Conservation (phyloP, 768 basidiomycete species). For the Pisolithus albus region DNA sequence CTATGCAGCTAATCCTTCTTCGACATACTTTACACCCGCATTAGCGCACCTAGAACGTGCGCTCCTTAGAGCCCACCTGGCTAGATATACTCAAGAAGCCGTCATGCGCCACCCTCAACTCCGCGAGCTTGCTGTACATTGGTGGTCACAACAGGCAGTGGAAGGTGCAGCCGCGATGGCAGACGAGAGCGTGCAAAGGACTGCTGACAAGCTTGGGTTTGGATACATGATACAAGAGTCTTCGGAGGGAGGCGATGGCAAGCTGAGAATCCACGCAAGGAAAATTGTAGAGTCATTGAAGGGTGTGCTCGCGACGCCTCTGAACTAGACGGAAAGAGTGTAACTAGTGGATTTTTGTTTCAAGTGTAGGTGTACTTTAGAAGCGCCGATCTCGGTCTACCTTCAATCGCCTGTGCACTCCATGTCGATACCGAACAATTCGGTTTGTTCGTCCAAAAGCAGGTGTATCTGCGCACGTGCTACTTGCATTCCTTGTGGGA, state of each 20-base stretch:
- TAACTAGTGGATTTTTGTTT: neutral
- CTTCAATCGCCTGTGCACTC: neutral
- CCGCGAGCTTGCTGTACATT: constrained; percentile 39
- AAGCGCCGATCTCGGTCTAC: no score
- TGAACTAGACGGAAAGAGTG: neutral
- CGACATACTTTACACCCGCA: constrained; percentile 16
- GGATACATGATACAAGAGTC: constrained; percentile 23
- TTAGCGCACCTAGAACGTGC: constrained; percentile 29
- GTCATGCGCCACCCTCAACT: constrained; percentile 47
- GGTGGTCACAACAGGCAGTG: constrained; percentile 52
- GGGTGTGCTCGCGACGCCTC: constrained; percentile 18
- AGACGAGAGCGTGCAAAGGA: constrained; percentile 41
- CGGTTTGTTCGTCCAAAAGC: neutral
- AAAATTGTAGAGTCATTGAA: constrained; percentile 22
- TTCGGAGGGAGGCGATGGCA: constrained; percentile 11
- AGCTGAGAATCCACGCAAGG: constrained; percentile 21
- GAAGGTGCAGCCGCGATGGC: constrained; percentile 46
- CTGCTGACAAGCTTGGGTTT: constrained; percentile 42
- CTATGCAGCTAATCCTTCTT: constrained; percentile 24
- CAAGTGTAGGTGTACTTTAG: no score
- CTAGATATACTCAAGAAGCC: constrained; percentile 52
- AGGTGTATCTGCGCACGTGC: constrained; percentile 18
- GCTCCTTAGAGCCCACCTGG: constrained; percentile 43
- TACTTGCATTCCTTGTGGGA: constrained; percentile 12
- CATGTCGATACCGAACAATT: no score